phyloP scores from a whole-genome alignment of 1,284 basidiomycete genomes.

The Austropuccinia psidii region DNA sequence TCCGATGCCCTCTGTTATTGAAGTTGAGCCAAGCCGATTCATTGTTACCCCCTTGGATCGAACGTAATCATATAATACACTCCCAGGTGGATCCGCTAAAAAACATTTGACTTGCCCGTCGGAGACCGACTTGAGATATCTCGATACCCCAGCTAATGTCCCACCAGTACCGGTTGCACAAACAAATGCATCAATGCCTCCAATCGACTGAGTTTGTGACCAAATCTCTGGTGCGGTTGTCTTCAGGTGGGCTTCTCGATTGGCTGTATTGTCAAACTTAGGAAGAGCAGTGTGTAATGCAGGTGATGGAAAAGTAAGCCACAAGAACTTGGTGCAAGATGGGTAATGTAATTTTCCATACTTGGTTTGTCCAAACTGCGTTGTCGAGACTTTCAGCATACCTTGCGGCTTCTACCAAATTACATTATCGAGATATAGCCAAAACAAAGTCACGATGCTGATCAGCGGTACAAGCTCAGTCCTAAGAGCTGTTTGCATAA shows the following conservation, averaged over 20 bases:
- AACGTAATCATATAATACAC: conserved; percentile 79
- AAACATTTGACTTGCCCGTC: conserved; percentile 46
- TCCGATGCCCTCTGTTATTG: conserved; percentile 97
- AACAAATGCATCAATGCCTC: conserved; percentile 47
- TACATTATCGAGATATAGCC: not conserved
- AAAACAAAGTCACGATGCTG: too few species aligned
- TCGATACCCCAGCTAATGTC: conserved; percentile 46
- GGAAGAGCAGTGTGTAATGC: not conserved
- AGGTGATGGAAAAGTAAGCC: not conserved
- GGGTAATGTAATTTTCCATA: not conserved
- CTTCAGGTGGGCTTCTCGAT: conserved; percentile 47
- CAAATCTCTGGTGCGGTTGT: conserved; percentile 49
- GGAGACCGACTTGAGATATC: conserved; percentile 45
- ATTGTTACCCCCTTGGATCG: conserved; percentile 64
- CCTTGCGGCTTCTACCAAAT: conserved; percentile 62
- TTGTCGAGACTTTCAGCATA: conserved; percentile 76
- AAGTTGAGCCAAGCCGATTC: conserved; percentile 65
- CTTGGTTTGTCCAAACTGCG: conserved; percentile 95
- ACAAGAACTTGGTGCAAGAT: not conserved
- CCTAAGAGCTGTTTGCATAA: not conserved
- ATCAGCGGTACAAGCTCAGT: too few species aligned
- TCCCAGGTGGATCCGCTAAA: conserved; percentile 67
- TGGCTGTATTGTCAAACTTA: conserved; percentile 46
- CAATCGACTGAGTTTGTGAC: conserved; percentile 44
- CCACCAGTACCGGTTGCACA: conserved; percentile 48